phyloP scores from a whole-genome alignment of 148 eudicot species.

The Polygonum maritimum region DNA sequence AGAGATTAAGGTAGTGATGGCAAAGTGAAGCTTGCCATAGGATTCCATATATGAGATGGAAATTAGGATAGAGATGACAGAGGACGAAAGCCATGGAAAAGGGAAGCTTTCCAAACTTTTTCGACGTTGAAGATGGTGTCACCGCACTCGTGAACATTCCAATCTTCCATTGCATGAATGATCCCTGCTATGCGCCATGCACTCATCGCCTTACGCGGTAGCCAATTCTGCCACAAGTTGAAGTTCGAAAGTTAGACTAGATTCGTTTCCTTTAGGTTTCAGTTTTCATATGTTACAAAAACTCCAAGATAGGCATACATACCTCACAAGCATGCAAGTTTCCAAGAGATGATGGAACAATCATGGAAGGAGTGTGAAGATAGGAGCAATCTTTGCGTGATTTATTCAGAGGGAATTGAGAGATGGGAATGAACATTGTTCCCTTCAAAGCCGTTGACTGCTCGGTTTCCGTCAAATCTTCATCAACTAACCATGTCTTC shows the following conservation, averaged over 20 bases:
- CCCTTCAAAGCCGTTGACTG: conserved; percentile 56
- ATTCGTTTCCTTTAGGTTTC: no score
- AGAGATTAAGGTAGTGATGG: no score
- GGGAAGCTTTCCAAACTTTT: conserved; percentile 33
- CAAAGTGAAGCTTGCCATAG: background rate
- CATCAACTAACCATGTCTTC: conserved; percentile 74
- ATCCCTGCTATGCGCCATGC: conserved; percentile 47
- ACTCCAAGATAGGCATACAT: background rate
- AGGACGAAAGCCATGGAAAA: conserved; percentile 38
- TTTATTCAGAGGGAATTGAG: conserved; percentile 46
- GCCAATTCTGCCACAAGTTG: conserved; percentile 26
- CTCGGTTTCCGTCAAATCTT: conserved; percentile 39
- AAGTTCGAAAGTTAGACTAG: background rate
- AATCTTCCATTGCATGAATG: conserved; percentile 35
- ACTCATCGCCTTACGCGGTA: conserved; percentile 41
- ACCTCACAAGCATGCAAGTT: conserved; percentile 82
- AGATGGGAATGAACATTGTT: conserved; percentile 46
- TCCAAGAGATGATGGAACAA: conserved; percentile 42
- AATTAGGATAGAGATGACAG: background rate
- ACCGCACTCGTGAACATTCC: conserved; percentile 40
- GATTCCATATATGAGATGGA: background rate
- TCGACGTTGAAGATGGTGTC: conserved; percentile 23
- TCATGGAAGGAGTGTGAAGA: conserved; percentile 44
- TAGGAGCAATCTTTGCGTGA: conserved; percentile 29
- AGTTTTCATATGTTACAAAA: background rate